Base-by-base conservation (phyloP, 768 basidiomycete species). In the Tulasnella sp. region DNA sequence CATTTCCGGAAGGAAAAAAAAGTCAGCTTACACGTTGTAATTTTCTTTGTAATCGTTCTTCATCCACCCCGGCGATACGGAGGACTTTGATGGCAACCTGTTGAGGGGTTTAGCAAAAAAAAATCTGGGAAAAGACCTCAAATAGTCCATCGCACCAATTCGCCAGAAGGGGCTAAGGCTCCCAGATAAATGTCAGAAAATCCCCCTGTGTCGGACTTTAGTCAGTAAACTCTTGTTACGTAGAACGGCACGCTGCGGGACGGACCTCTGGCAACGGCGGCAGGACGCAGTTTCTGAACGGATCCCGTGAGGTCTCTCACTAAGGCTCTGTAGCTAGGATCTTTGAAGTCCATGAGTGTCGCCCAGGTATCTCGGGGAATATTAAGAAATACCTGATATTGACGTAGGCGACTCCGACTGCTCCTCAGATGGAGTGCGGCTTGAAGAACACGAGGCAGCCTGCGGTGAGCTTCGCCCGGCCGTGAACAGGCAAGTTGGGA, bases 21-120 rank as follows among this genome's bases (percentile, higher is more conserved):
- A 3, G 20, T 61, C 57, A 29, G 11, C 57, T 61, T 61, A 61
- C 57, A 61, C 57, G 57, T 39, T 71, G 37, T 23, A 71, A 29
- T 71, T 71, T 71, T 71, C 70, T 71, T 71, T 71, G 70, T 44
- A 71, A 39, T 39, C 18, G 13, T 13, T 71, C 70, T 39, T 37
- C 70, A 44, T 71, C 42, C 23, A 71, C 15, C 37, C 70, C 70
- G 37, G 37, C 37, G 70, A 71, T 44, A 44, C 70, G 70, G 16
- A 71, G 70, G 37, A 71, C 70, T 71, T 71, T 71, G 70, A 71
- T 71, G 42, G 70, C 70, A 18, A 71, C 70, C 70, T 71, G 35
- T 9, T n/a, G 11, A 20, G 57, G 57, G 57, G 20, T 61, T 61
- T n/a, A 61, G 57, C 29, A 61, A 61, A 61, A n/a, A n/a, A 35